These are phyloP conservation scores for Noccaea caerulescens DNA, from an alignment of 345 rosid genomes.

Conservation along the genomic window DNA sequence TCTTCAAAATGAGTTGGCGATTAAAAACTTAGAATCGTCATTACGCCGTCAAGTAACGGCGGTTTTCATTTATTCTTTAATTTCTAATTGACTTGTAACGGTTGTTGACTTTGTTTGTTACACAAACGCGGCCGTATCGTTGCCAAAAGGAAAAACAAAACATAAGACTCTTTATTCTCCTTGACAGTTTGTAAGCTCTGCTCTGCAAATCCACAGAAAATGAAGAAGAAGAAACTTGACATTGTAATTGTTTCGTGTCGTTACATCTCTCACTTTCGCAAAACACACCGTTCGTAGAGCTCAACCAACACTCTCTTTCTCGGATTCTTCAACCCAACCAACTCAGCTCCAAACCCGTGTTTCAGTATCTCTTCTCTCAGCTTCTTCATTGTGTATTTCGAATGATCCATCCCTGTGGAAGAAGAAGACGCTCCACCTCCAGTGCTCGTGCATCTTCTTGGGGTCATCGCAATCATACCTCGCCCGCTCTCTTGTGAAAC, in stretches of 20 bases:
- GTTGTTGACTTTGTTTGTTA: no score
- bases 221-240: slow-evolving; percentile 5
- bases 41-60: slow-evolving; percentile 9
- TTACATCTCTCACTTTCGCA: slow-evolving; percentile 30
- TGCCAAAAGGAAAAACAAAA: not conserved
- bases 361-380: slow-evolving; percentile 47
- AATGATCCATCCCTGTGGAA: slow-evolving; percentile 36
- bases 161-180: no score
- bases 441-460: slow-evolving; percentile 40
- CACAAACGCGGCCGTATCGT: no score
- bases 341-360: slow-evolving; percentile 49
- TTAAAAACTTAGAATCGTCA: not conserved
- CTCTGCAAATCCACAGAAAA: slow-evolving; percentile 7
- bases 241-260: not conserved
- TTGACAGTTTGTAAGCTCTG: not conserved
- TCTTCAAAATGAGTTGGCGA: not conserved
- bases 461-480: slow-evolving; percentile 24
- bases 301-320: slow-evolving; percentile 52
- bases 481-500: slow-evolving; percentile 34
- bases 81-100: no score
- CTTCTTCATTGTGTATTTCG: slow-evolving; percentile 46
- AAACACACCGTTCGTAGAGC: slow-evolving; percentile 45
- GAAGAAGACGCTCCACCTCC: slow-evolving; percentile 35
- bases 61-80: not conserved
- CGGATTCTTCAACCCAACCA: slow-evolving; percentile 48